Base-by-base conservation (phyloP, 371 early-diverging fungal genomes). In the Vittaforma corneae region DNA sequence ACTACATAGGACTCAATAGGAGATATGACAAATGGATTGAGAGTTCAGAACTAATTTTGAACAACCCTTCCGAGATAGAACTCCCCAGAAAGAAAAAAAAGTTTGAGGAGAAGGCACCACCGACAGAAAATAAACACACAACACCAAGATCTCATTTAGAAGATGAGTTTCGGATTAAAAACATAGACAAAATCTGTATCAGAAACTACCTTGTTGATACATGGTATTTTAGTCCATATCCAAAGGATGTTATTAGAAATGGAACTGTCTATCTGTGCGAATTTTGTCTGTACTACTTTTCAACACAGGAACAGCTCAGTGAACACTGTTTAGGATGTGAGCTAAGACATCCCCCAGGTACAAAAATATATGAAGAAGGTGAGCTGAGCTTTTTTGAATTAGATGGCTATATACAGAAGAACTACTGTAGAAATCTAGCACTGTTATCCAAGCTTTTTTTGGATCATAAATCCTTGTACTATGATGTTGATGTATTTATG, bases 381-480 rank as follows among this genome's bases (percentile, higher is more conserved):
- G 85, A 86, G 14, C 75, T 92, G 30, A 85, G 86, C 16, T 88
- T 92, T 71, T 92, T 89, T 75, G 92, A 88, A 72, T 83, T 92
- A 48, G 92, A 92, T 76, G 92, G 92, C 0, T 75, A 87, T 44
- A 84, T 85, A 45, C 89, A 92, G 63, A 86, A 65, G 26, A 78
- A 86, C 24, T 98, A 95, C 76, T 92, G 96, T 81, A 89, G 90
- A 70, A 96, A 96, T 77, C 81, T 98, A 33, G 92, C 93, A 64
- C 82, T 98, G 22, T 75, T 97, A 2, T 88, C 92, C 16, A 98
- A 98, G 77, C 85, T 93, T 82, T 98, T 97, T 77, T 78, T 97
- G 72, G 98, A 97, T 79, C 95, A 95, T 83, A 97, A 97, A 77
- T 93, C 96, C n/a, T 82, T 96, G 6, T 93, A 90, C 75, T 97